Base-by-base conservation (phyloP, 352 stramenopile species). In the Pythium brachiatum region DNA sequence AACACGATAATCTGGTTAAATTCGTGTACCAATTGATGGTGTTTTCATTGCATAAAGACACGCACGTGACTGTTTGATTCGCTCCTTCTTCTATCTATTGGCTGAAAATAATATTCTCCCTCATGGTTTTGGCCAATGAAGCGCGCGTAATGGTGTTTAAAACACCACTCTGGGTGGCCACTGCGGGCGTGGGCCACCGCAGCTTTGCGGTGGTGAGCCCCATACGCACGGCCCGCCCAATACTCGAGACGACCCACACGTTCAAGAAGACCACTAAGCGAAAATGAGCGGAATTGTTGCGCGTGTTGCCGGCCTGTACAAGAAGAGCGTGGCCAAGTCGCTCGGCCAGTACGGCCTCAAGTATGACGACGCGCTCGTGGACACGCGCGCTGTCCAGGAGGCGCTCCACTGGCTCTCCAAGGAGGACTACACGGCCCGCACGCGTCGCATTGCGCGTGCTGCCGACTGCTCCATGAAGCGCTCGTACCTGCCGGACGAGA, bases 311-410 rank as follows among this genome's bases (percentile, higher is more conserved):
- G 62, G 74, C 60, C 61, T 92, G 58, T 95, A 95, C 82, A 78
- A 93, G 78, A 89, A 90, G 78, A 86, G 77, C 61, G 72, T 95
- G 51, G 67, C 79, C 81, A 90, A 92, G 78, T 79, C 78, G 25
- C 75, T 95, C 36, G 71, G 69, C 53, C 70, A 86, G 81, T 92
- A 94, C 73, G 86, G 86, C 55, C 66, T 95, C 70, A 92, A 92
- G 80, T 95, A 95, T 69, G 86, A 95, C 61, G 87, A 95, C 60
- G 75, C 72, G 20, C 77, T 95, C 56, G 87, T 95, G 50, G 87
- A 95, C 64, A 89, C 85, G 60, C 70, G 77, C 36, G 81, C 86
- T 57, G 75, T 94, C 58, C 82, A 94, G 79, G 78, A 83, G 69
- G 85, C 87, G 29, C 73, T 94, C 38, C 69, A 90, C 72, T 94